Evolutionary conservation across 148 eudicot genomes (phyloP), one percentile per base, ranked within the genome.

Genomic region (Arbutus unedo): DNA sequence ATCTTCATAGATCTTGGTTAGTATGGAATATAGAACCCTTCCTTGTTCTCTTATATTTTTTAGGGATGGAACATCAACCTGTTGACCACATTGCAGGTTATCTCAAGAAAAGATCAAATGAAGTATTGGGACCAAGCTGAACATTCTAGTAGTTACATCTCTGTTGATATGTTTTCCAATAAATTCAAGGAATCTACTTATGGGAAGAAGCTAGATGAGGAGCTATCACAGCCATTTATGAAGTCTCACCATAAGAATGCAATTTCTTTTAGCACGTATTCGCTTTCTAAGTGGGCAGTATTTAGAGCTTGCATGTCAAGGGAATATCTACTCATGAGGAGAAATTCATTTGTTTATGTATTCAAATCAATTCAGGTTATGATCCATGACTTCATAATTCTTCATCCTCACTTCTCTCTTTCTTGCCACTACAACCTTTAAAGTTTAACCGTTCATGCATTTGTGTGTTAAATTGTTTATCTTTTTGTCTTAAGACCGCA

Each of bases 51-150:
- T 21, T 6, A 23, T 23, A 64, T 21, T 64, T 64, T 23, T 64
- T 13, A 64, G 3, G 70, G 23, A 9, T 4, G 3, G 73, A 11
- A 5, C 19, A 68, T 38, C 11, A 68, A 38, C 4, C 45, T 51
- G 23, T 11, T 51, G 19, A 72, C 47, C 43, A 3, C 67, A 43
- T 79, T 59, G 67, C 88, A 95, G 98, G 93, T 93, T 73, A 91
- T 91, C 48, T 93, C 98, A 14, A 91, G 86, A 84, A 95, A 91
- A 82, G 98, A 95, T 86, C 98, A 95, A 83, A 85, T 84, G 50
- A 92, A 92, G 49, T 93, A 90, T 76, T 93, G 93, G 98, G 68
- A 77, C 62, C 78, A 55, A 60, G 62, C 71, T 59, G 85, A 84
- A 13, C 83, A 87, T 67, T 49, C 87, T 78, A 85, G 90, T 67